Evolutionary conservation across 169 alveolate species (phyloP), one percentile per base, ranked within the genome.

Genomic region (Plasmodium falciparum): DNA sequence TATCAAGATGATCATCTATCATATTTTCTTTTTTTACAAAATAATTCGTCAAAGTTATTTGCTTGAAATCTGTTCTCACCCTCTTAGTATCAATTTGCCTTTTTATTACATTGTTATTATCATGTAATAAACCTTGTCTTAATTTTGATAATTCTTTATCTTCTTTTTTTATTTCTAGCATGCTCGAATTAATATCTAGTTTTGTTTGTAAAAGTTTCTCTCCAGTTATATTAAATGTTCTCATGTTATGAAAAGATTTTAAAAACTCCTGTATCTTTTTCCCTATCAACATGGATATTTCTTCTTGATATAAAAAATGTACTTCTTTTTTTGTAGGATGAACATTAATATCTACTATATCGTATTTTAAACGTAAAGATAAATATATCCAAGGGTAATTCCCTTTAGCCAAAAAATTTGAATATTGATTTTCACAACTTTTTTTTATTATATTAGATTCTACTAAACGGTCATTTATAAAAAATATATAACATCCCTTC

Each of bases 251-350:
- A 39, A 45, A 33, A 20, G 56, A 58, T 17, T 86, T 45, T 45
- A 88, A 58, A 47, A 90, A 26, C 15, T 94, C 95, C 54, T 76
- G 93, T 1, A 95, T 88, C 22, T 67, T 83, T 56, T 52, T 78
- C 1, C 80, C 75, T 9, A 97, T 93, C 22, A 93, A 95, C 43
- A 89, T 80, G 1, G 94, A 63, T 0, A 96, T 93, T 61, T 96
- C 97, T 12, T 92, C 96, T 70, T 98, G 98, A 86, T 97, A 89
- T 65, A 95, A 88, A 76, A 98, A 97, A 69, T 92, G 93, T 0
- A 98, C 98, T 80, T 94, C 95, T 76, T 96, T 97, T 93, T 99
- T 99, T 45, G 99, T 97, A 11, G 99, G 99, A 80, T 98, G 99
- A 0, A 99, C 99, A 93, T 99, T 99, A 11, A 98, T 99, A 92